Base-by-base conservation (phyloP, 345 rosid genomes). In the Moricandia arvensis region DNA sequence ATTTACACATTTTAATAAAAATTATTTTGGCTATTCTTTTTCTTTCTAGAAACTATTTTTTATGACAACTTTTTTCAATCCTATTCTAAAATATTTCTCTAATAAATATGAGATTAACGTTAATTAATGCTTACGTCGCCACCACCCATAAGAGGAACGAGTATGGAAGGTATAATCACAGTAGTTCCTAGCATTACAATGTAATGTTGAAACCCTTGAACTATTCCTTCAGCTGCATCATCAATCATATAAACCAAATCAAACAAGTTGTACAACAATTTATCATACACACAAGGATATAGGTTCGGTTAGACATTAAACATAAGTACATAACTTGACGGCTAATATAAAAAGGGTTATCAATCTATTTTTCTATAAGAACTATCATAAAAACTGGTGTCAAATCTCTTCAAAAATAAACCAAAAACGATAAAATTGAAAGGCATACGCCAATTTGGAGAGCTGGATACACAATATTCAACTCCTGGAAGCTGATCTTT, bases 401-500 rank as follows among this genome's bases (percentile, higher is more conserved):
- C 9, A 9, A 37, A 37, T 37, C 12, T 37, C 4, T 37, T 37
- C 11, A 37, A 37, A 1, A 27, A 27, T 27, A 27, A 37, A 34
- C n/a, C n/a, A n/a, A n/a, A n/a, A n/a, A n/a, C n/a, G n/a, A 59
- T 18, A 45, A n/a, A 37, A 6, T 9, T 5, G 8, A 59, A 17
- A 29, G 41, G 43, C 43, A 18, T 85, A 94, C 97, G 82, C 98
- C 98, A 94, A 16, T 85, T 41, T 38, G 98, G 98, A 75, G 83
- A 76, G 78, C 97, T 94, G 59, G 89, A 82, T 55, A 90, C 80
- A 79, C 97, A 91, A 74, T 64, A 81, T 33, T 90, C 95, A 29
- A 94, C 83, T 61, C 92, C 96, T 1, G 97, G 97, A 33, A 90
- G 97, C 86, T 94, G 97, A 60, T 88, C 93, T 75, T 86, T 91